These are phyloP conservation scores for Colletotrichum lini DNA, from an alignment of 2,329 filamentous ascomycete genomes.

Conservation along the genomic window DNA sequence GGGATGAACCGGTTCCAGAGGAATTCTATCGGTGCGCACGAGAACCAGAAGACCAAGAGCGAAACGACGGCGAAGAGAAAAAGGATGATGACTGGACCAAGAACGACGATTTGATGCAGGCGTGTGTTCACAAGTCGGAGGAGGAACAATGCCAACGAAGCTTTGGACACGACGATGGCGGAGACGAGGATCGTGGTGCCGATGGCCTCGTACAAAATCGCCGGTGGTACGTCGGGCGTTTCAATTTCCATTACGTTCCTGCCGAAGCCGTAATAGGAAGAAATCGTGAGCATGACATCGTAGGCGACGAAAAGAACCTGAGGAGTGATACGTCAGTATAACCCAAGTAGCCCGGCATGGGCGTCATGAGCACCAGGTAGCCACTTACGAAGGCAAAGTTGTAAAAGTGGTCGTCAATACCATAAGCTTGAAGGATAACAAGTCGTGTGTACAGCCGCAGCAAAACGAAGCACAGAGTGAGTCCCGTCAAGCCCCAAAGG, in stretches of 20 bases:
- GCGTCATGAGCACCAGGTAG: too few relatives aligned
- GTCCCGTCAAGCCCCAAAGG: conserved; percentile 48
- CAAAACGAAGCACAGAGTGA: conserved; percentile 50
- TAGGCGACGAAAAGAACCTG: conserved; percentile 36
- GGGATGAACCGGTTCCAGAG: conserved; percentile 40
- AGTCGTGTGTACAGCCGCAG: conserved; percentile 55
- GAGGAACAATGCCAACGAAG: conserved; percentile 39
- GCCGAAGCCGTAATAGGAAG: conserved; percentile 39
- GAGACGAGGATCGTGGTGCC: conserved; percentile 37
- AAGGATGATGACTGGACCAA: conserved; percentile 30
- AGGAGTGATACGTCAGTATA: not conserved
- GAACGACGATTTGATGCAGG: conserved; percentile 23
- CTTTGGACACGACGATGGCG: conserved; percentile 39
- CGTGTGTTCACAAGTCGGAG: conserved; percentile 36
- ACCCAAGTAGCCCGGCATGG: too few relatives aligned
- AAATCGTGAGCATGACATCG: conserved; percentile 37
- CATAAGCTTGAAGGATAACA: conserved; percentile 33
- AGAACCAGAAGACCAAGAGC: conserved; percentile 39
- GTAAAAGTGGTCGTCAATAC: conserved; percentile 40
- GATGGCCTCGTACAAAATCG: conserved; percentile 40
- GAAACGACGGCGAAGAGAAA: conserved; percentile 24
- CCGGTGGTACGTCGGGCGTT: conserved; percentile 8
- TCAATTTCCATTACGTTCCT: conserved; percentile 30
- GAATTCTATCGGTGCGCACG: conserved; percentile 29
- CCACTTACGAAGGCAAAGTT: conserved; percentile 37